A percentile compares a stretch with the other conserved stretches of the same genome.
Evolutionary conservation across 805 yeast genomes (phyloP).

Genomic region (Debaryomyces castellii): DNA sequence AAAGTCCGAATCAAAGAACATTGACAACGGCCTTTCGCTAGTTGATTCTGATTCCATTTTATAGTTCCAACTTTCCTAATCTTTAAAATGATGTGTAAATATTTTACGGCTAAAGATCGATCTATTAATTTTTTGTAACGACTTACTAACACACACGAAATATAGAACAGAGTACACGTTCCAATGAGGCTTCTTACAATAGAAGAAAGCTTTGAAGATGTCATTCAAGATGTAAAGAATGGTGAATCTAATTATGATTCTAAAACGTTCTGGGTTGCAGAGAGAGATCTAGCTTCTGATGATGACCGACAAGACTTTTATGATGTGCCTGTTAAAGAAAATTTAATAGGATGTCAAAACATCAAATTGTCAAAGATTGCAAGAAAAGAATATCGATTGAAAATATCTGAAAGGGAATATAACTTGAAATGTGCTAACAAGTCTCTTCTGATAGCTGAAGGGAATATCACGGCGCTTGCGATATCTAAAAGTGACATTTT

Average conservation of each 20-base stretch:
- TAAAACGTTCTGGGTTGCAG: slow-evolving; percentile 47
- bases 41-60: background rate
- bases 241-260: slow-evolving; percentile 12
- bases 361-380: background rate
- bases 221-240: slow-evolving; percentile 34
- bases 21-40: slow-evolving; percentile 46
- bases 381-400: slow-evolving; percentile 1
- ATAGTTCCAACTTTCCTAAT: background rate
- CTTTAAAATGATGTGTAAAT: too few species aligned
- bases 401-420: background rate
- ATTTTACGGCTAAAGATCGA: too few species aligned
- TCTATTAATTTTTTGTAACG: background rate
- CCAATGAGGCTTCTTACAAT: slow-evolving; percentile 30
- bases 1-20: slow-evolving; percentile 69
- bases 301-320: slow-evolving; percentile 11
- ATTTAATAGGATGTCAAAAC: background rate
- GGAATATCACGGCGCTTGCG: slow-evolving; percentile 4
- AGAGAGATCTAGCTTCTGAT: slow-evolving; percentile 20
- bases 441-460: background rate
- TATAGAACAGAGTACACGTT: too few species aligned
- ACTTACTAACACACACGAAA: too few species aligned
- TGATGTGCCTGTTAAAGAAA: background rate
- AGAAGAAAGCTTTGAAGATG: slow-evolving; percentile 47
- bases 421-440: background rate
- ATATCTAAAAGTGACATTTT: slow-evolving; percentile 1